Evolutionary conservation across 2,329 filamentous ascomycete species (phyloP).

Genomic region (Xylaria sp.): DNA sequence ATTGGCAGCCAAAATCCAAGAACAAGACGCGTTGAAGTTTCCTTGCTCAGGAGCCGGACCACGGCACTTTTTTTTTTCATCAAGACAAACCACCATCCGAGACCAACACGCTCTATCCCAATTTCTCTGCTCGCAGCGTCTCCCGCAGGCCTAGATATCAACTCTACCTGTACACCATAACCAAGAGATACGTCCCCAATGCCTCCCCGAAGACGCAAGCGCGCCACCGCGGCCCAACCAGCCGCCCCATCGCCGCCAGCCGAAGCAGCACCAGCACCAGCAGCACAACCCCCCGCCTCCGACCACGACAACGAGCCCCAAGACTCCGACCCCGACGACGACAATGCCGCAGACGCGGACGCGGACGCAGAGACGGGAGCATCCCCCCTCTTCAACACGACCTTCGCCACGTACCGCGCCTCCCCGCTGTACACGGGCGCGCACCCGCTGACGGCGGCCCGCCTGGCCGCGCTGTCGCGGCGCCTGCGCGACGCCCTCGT

Average conservation of each 20-base stretch:
- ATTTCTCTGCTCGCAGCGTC: no score
- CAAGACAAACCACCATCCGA: no score
- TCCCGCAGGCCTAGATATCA: not conserved
- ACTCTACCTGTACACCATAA: no score
- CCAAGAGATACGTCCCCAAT: conserved; percentile 13
- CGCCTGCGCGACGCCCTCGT: conserved; percentile 58
- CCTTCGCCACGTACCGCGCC: conserved; percentile 58
- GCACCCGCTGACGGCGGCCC: conserved; percentile 40
- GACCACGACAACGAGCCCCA: conserved; percentile 4
- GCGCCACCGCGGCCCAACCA: conserved; percentile 12
- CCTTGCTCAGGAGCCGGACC: no score
- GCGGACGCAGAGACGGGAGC: conserved; percentile 26
- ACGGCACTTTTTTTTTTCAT: no score
- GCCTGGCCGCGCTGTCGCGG: conserved; percentile 49
- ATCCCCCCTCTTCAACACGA: conserved; percentile 59
- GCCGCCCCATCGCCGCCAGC: conserved; percentile 3
- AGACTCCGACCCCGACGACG: conserved; percentile 2
- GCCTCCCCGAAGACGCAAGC: conserved; percentile 30
- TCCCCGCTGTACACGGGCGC: conserved; percentile 56
- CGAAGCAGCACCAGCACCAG: conserved; percentile 7
- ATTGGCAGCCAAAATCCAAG: no score
- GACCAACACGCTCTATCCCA: no score
- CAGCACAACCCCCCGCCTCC: conserved; percentile 5
- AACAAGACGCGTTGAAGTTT: no score
- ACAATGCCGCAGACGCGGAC: conserved; percentile 12